Conservation (phyloP, 352 stramenopile genomes). For the Pythium sukuiense region DNA sequence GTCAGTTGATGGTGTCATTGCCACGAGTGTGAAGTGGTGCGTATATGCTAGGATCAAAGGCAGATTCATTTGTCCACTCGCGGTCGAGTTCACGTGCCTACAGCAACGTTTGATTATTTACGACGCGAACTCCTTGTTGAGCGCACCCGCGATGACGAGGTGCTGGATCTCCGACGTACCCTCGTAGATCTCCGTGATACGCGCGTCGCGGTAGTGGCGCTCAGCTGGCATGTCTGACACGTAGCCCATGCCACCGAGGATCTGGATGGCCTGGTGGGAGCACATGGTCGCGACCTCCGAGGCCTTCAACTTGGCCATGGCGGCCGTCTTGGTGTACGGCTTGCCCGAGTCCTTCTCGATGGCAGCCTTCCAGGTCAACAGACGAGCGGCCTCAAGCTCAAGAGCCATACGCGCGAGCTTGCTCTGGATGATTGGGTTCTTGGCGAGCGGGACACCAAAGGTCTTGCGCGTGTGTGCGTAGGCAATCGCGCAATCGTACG, state of each 20-base stretch:
- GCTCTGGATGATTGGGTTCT: slow-evolving; percentile 86
- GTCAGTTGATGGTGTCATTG: not conserved
- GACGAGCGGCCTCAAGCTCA: slow-evolving; percentile 90
- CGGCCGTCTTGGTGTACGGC: slow-evolving; percentile 92
- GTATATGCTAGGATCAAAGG: not conserved
- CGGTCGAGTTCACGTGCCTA: not conserved
- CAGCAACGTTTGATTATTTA: slow-evolving; percentile 20
- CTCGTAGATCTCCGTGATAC: slow-evolving; percentile 98
- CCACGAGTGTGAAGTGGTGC: no score
- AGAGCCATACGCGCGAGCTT: slow-evolving; percentile 95
- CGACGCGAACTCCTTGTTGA: slow-evolving; percentile 96
- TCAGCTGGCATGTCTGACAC: slow-evolving; percentile 97
- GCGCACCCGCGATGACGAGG: slow-evolving; percentile 92
- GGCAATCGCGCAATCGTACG: slow-evolving; percentile 94
- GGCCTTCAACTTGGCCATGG: slow-evolving; percentile 96
- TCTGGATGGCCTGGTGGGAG: slow-evolving; percentile 96
- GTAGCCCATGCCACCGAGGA: slow-evolving; percentile 95
- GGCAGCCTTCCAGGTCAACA: slow-evolving; percentile 95
- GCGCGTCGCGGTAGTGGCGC: slow-evolving; percentile 95
- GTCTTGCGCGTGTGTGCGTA: slow-evolving; percentile 94
- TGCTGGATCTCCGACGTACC: slow-evolving; percentile 97
- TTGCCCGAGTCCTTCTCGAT: slow-evolving; percentile 90
- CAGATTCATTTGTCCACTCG: not conserved
- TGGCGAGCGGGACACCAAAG: slow-evolving; percentile 93
- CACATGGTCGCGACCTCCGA: slow-evolving; percentile 96